Base-by-base conservation (phyloP, 2,329 filamentous ascomycete genomes). In the Xylariaceae sp. region DNA sequence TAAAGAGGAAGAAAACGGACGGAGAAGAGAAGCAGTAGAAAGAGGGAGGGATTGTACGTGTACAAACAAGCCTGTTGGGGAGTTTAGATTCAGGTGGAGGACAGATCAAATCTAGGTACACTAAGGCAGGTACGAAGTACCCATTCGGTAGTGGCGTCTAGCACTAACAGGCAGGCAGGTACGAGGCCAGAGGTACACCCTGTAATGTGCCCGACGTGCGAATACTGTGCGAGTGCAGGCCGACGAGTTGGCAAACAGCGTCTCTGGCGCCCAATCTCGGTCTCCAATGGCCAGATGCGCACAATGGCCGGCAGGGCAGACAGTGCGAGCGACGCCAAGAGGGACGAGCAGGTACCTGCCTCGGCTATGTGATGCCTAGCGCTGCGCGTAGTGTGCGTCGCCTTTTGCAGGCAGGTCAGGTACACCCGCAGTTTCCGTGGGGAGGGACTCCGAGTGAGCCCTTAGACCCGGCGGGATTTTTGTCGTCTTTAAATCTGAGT, bases 1-100 rank as follows among this genome's bases (percentile, higher is more conserved):
- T 62, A 59, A 64, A 58, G 57, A 62, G 61, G 61, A 62, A 62
- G 61, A 63, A 65, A 67, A 55, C 63, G 51, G 62, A 64, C 57
- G 61, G 65, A 63, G 66, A 66, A 63, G 57, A 66, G 59, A 30
- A 30, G 61, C 44, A 51, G 55, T 56, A 61, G 58, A 52, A 56
- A 47, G 53, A 9, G 37, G 11, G 60, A 60, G 55, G 59, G 52
- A 62, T 55, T 60, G 58, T 56, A 63, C 56, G 57, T 54, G 60
- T 62, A 55, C 60, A 53, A 47, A 52, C 44, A 45, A 63, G 63
- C 58, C 56, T 47, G 53, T 51, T 47, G 56, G 56, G 49, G 55
- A 35, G 57, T 45, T 50, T 51, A 53, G 53, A 60, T 61, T 53
- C 37, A 51, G 61, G 56, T 48, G 53, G 23, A 30, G 23, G 44